phyloP scores from a whole-genome alignment of 495 filamentous ascomycete species.

The Penicillium silybi region DNA sequence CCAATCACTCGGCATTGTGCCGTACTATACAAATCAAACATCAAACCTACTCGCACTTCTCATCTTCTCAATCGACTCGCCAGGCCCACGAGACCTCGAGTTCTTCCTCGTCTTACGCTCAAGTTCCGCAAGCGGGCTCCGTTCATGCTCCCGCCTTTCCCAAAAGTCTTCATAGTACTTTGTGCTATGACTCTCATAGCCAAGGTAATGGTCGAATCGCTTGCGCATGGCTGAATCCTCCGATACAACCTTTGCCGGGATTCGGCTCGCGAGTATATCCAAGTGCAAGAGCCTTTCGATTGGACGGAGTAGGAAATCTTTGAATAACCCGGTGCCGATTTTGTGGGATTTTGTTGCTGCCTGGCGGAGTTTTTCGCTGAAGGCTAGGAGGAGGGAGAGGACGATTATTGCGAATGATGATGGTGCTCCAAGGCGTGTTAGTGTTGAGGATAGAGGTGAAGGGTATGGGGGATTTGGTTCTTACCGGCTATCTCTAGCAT shows the following conservation, averaged over 20 bases:
- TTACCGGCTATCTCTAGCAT: conserved; percentile 39
- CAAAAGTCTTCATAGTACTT: conserved; percentile 36
- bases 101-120: conserved; percentile 1
- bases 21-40: not conserved
- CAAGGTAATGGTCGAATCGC: conserved; percentile 27
- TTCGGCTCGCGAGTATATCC: conserved; percentile 7
- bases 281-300: conserved; percentile 12
- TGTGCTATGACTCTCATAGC: conserved; percentile 17
- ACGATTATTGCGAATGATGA: conserved; percentile 39
- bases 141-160: conserved; percentile 25
- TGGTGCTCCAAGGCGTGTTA: conserved; percentile 24
- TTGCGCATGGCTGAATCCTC: conserved; percentile 22
- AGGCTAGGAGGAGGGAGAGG: conserved; percentile 41
- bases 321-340: conserved; percentile 20
- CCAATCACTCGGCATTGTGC: too few relatives aligned
- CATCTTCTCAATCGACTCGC: conserved; percentile 2
- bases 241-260: conserved; percentile 13
- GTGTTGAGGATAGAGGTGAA: not conserved
- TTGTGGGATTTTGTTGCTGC: conserved; percentile 22
- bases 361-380: conserved; percentile 38
- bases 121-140: not conserved
- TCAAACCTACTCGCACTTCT: not conserved
- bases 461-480: not conserved
- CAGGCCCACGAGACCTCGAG: not conserved
- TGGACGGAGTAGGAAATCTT: conserved; percentile 25